Conservation (phyloP, 148 eudicot species). For the Polygonum aviculare region DNA sequence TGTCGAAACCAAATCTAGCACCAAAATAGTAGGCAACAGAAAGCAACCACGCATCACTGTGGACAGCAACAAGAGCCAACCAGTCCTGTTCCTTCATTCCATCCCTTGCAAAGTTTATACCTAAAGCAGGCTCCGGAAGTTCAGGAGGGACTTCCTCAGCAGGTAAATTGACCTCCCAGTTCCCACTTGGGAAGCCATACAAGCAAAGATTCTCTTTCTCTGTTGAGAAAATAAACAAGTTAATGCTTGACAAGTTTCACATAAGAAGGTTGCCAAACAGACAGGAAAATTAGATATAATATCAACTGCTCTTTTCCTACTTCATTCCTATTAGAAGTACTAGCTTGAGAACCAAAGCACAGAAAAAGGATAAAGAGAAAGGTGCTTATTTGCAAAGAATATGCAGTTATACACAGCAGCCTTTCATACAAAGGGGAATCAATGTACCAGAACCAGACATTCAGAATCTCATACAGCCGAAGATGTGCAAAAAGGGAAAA, state of each 20-base stretch:
- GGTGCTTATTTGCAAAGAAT: background rate
- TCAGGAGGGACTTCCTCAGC: slow-evolving; percentile 36
- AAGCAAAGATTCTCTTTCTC: slow-evolving; percentile 26
- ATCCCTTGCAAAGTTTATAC: slow-evolving; percentile 32
- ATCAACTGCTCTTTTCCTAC: background rate
- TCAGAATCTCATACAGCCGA: background rate
- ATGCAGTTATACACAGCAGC: too few species aligned
- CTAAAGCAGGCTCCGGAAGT: slow-evolving; percentile 32
- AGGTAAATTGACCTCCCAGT: slow-evolving; percentile 29
- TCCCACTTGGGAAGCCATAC: slow-evolving; percentile 26
- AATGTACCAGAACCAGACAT: background rate
- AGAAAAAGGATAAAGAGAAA: background rate
- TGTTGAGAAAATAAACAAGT: slow-evolving; percentile 7
- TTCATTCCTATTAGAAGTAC: background rate
- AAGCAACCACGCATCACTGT: slow-evolving; percentile 29
- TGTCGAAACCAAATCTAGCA: slow-evolving; percentile 30
- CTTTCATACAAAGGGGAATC: too few species aligned
- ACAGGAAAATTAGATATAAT: background rate
- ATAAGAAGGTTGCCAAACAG: background rate
- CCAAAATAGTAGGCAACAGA: slow-evolving; percentile 32
- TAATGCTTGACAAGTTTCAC: background rate
- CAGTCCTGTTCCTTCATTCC: slow-evolving; percentile 29
- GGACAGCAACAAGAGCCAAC: slow-evolving; percentile 32
- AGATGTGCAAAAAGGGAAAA: background rate
- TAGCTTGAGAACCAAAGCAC: background rate